A percentile compares a stretch with the other conserved stretches of the same genome.
Evolutionary conservation across 306 rosid species (phyloP).

Genomic region (Quercus cerris): DNA sequence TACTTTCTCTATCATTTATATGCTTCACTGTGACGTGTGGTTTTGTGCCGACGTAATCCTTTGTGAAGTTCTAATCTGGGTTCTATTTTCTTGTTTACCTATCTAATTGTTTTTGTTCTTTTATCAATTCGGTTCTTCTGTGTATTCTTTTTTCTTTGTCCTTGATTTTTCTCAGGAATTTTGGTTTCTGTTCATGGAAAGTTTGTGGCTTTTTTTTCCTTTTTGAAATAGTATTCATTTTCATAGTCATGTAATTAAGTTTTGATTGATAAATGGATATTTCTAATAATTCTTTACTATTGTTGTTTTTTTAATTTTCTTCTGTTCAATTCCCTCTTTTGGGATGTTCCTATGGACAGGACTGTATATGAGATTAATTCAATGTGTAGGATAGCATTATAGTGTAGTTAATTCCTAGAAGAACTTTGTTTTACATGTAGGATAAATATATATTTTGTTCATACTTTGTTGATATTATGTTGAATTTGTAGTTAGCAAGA

Average conservation of each 20-base stretch:
- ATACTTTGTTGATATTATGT: neutral
- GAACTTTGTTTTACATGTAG: neutral
- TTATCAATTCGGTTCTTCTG: slow-evolving; percentile 22
- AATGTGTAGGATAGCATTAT: neutral
- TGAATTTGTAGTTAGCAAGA: neutral
- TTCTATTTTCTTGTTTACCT: slow-evolving; percentile 9
- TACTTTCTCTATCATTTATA: neutral
- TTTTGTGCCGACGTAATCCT: neutral
- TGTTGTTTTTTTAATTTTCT: neutral
- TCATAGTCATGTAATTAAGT: neutral
- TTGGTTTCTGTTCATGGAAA: slow-evolving; percentile 13
- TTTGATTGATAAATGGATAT: neutral
- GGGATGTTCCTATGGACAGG: neutral
- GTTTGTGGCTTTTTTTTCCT: neutral
- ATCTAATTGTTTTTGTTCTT: neutral
- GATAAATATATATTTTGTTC: neutral
- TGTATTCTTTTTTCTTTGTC: slow-evolving; percentile 19
- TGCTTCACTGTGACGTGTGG: slow-evolving; percentile 5
- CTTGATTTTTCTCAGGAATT: neutral
- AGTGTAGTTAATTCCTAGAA: neutral
- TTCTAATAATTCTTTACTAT: neutral
- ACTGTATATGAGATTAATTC: neutral
- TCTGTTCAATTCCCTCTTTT: neutral
- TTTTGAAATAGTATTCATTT: neutral
- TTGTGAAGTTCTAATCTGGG: slow-evolving; percentile 25